phyloP scores from a whole-genome alignment of 768 basidiomycete species.

The Suillus fuscotomentosus region DNA sequence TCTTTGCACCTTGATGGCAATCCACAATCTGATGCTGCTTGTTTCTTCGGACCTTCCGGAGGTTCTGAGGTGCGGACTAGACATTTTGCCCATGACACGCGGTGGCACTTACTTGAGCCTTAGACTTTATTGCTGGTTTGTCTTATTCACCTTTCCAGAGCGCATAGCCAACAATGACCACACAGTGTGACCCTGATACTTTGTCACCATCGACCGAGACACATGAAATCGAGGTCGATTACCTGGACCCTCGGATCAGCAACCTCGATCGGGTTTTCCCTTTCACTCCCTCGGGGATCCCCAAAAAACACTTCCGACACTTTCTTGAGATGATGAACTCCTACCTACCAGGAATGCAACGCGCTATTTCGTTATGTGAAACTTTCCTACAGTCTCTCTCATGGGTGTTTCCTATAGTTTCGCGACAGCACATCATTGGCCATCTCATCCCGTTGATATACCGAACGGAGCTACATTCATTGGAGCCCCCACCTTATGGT shows the following conservation, averaged over 20 bases:
- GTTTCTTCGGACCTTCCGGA: constrained; percentile 48
- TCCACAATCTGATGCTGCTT: constrained; percentile 10
- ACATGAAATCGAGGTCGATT: constrained; percentile 41
- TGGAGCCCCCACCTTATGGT: constrained; percentile 27
- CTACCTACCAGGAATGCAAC: constrained; percentile 43
- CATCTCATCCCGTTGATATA: constrained; percentile 49
- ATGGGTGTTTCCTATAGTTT: constrained; percentile 51
- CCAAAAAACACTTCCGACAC: constrained; percentile 30
- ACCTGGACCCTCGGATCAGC: constrained; percentile 44
- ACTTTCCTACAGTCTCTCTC: constrained; percentile 48
- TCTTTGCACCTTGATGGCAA: constrained; percentile 44
- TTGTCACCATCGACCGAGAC: constrained; percentile 13
- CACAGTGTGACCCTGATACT: constrained; percentile 13
- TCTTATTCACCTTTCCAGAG: constrained; percentile 5
- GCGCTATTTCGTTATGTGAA: constrained; percentile 42
- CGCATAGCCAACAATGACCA: not conserved
- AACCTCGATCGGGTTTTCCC: constrained; percentile 45
- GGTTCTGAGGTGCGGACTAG: constrained; percentile 44
- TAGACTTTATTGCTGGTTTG: constrained; percentile 46
- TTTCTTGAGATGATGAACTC: constrained; percentile 43
- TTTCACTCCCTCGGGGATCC: constrained; percentile 39
- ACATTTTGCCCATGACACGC: not conserved
- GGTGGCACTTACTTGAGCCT: constrained; percentile 6
- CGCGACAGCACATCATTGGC: constrained; percentile 42
- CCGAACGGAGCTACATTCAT: constrained; percentile 9